These are phyloP conservation scores for Sequoia sempervirens DNA, from an alignment of 75 land plant genomes.

Conservation along the genomic window DNA sequence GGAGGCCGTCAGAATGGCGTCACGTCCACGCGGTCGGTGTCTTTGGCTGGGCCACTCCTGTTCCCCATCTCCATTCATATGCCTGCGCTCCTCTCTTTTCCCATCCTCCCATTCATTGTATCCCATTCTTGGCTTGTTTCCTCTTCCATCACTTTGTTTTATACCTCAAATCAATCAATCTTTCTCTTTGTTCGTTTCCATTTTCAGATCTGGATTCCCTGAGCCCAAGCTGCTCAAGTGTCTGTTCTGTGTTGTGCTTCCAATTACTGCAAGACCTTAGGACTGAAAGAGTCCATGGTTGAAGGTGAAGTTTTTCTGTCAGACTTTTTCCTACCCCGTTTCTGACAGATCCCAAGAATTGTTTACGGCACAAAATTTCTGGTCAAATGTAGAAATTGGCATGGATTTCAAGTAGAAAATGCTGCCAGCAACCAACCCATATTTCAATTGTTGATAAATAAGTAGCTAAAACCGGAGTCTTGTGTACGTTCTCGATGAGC, in stretches of 20 bases:
- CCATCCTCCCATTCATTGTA: neutral
- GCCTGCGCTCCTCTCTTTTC: neutral
- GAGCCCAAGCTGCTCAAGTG: neutral
- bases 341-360: neutral
- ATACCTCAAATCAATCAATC: neutral
- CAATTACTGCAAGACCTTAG: too few relatives aligned
- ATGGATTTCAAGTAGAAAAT: constrained; percentile 13
- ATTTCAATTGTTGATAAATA: neutral
- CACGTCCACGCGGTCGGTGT: constrained; percentile 17
- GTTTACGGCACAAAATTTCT: neutral
- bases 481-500: neutral
- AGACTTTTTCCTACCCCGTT: neutral
- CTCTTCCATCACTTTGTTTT: neutral
- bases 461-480: neutral
- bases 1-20: constrained; percentile 16
- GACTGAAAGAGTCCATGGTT: neutral
- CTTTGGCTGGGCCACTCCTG: constrained; percentile 4
- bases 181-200: neutral
- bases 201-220: neutral
- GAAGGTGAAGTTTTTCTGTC: neutral
- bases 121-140: neutral
- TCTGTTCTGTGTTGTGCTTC: neutral
- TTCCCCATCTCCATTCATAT: neutral
- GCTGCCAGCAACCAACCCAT: neutral
- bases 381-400: neutral